Percentiles rank a stretch among this genome's conserved stretches.
Conservation (phyloP, 306 rosid species). For the Rosa rugosa region DNA sequence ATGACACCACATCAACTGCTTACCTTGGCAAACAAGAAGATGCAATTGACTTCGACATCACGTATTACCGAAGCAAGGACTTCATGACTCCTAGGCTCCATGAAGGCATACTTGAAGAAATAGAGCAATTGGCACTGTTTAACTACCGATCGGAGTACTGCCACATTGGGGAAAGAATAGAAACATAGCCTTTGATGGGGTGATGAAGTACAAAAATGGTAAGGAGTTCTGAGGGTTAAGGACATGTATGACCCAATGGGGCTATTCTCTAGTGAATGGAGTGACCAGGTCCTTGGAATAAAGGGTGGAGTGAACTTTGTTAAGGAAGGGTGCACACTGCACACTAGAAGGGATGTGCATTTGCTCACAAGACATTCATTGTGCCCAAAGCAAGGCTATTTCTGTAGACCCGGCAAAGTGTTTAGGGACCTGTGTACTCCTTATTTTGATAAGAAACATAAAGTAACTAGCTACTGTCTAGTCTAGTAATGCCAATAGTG, state of each 20-base stretch:
- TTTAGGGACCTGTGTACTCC: constrained; percentile 35
- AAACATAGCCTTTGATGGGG: constrained; percentile 61
- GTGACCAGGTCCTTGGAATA: constrained; percentile 58
- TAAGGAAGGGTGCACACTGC: constrained; percentile 51
- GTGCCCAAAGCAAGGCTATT: constrained; percentile 68
- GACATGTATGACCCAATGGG: constrained; percentile 51
- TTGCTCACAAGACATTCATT: constrained; percentile 59
- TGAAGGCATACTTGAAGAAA: constrained; percentile 71
- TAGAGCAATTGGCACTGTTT: constrained; percentile 68
- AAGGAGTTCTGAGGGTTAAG: constrained; percentile 49
- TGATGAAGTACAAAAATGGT: constrained; percentile 41
- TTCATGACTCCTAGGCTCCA: constrained; percentile 60
- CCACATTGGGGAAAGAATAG: constrained; percentile 89
- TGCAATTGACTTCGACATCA: constrained; percentile 60
- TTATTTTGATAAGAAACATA: too few species aligned
- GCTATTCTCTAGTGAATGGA: constrained; percentile 73
- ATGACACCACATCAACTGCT: constrained; percentile 61
- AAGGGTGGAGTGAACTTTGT: constrained; percentile 35
- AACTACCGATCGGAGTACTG: constrained; percentile 53
- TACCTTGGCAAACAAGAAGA: constrained; percentile 64
- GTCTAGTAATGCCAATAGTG: too few species aligned
- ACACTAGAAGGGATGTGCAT: constrained; percentile 76
- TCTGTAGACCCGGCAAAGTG: constrained; percentile 54
- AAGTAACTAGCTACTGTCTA: too few species aligned
- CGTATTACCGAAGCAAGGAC: constrained; percentile 61